These are phyloP conservation scores for Aurantiochytrium sp. DNA, from an alignment of 108 stramenopile genomes.

Conservation along the genomic window DNA sequence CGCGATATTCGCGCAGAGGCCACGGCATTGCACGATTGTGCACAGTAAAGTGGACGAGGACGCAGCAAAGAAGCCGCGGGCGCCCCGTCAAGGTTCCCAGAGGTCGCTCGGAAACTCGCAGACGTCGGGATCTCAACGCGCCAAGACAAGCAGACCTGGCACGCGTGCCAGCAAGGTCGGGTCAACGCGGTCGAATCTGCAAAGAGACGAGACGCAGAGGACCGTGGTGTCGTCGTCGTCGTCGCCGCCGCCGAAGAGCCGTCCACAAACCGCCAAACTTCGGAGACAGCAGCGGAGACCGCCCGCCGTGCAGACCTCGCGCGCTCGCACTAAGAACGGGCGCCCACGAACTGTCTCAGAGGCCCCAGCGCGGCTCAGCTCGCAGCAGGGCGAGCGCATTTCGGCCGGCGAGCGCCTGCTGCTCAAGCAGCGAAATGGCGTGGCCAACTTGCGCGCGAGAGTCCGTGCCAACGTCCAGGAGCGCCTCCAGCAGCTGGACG, in stretches of 20 bases:
- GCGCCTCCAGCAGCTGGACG: not conserved
- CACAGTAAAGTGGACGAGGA: not conserved
- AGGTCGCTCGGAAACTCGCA: not conserved
- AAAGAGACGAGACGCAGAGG: no score
- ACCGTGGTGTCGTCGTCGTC: no score
- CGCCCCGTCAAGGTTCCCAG: not conserved
- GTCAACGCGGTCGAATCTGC: no score
- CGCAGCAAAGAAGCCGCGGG: not conserved
- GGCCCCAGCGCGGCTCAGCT: not conserved
- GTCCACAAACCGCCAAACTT: no score
- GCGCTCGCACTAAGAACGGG: no score
- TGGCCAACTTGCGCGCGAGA: not conserved
- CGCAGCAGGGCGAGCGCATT: not conserved
- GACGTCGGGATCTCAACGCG: no score
- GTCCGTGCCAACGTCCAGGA: not conserved
- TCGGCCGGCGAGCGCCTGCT: not conserved
- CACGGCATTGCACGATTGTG: not conserved
- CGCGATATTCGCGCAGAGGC: not conserved
- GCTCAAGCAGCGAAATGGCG: not conserved
- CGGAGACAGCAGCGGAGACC: no score
- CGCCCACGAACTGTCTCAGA: no score
- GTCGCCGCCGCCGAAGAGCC: no score
- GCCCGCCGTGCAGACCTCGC: no score
- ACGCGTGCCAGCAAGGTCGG: no score
- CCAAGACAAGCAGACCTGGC: no score